phyloP scores from a whole-genome alignment of 1,284 basidiomycete species.

The Leccinum solheimii region DNA sequence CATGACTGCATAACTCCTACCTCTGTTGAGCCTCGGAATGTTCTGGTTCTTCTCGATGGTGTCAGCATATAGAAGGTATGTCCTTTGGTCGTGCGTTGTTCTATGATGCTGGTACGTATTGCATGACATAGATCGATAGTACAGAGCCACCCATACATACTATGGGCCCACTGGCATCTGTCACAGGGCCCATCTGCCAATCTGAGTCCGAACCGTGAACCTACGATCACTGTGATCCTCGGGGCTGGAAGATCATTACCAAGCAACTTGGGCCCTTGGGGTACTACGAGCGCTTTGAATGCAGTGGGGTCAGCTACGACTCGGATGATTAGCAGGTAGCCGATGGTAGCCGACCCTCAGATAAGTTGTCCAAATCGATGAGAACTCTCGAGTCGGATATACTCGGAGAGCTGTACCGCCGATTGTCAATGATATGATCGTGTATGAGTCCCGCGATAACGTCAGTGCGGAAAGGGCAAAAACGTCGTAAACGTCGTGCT shows the following conservation, averaged over 20 bases:
- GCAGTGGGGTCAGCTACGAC: not conserved
- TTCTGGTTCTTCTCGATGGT: too few relatives aligned
- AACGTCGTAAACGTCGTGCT: conserved; percentile 53
- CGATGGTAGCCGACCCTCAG: not conserved
- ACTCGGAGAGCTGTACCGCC: conserved; percentile 46
- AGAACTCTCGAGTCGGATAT: conserved; percentile 11
- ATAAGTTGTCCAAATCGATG: conserved; percentile 10
- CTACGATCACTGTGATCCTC: conserved; percentile 27
- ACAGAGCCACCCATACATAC: not conserved
- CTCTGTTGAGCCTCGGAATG: too few relatives aligned
- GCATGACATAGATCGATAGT: conserved; percentile 30
- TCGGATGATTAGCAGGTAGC: not conserved
- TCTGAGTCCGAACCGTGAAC: conserved; percentile 40
- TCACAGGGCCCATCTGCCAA: too few relatives aligned
- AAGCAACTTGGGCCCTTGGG: not conserved
- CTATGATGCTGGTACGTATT: not conserved
- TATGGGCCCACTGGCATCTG: not conserved
- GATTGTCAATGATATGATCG: conserved; percentile 40
- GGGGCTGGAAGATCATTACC: conserved; percentile 7
- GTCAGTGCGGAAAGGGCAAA: conserved; percentile 28
- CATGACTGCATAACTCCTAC: too few relatives aligned
- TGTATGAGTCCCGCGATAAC: conserved; percentile 38
- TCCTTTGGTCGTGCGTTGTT: not conserved
- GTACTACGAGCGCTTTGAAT: conserved; percentile 5
- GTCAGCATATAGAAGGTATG: too few relatives aligned